Conservation (phyloP, 1,284 basidiomycete genomes). For the Anthracocystis setariae region DNA sequence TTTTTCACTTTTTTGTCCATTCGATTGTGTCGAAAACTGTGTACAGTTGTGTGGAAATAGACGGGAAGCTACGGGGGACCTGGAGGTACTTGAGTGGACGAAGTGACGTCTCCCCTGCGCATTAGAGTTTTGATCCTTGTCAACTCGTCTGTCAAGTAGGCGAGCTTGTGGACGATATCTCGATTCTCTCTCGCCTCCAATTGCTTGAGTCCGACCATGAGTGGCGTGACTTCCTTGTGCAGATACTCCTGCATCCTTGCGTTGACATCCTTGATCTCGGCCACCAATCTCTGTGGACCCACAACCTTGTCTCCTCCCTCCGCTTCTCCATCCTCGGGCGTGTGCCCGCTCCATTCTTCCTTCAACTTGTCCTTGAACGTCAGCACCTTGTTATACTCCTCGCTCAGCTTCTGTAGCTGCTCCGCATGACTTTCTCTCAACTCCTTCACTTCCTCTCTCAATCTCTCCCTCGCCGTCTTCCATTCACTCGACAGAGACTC, state of each 20-base stretch:
- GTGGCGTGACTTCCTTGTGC: slow-evolving; percentile 10
- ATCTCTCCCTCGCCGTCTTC: slow-evolving; percentile 41
- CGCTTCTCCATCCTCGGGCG: not conserved
- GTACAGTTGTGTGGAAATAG: no score
- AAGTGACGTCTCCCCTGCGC: slow-evolving; percentile 17
- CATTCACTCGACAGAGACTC: slow-evolving; percentile 47
- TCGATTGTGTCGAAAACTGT: not conserved
- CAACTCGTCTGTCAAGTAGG: slow-evolving; percentile 31
- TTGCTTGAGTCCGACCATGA: slow-evolving; percentile 8
- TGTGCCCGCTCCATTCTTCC: slow-evolving; percentile 9
- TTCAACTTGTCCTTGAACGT: slow-evolving; percentile 23
- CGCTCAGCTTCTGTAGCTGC: slow-evolving; percentile 13
- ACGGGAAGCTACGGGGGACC: not conserved
- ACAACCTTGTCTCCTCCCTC: slow-evolving; percentile 7
- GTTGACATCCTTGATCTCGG: slow-evolving; percentile 8
- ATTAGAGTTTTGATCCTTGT: slow-evolving; percentile 42
- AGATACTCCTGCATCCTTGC: slow-evolving; percentile 12
- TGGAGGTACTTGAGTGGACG: slow-evolving; percentile 6
- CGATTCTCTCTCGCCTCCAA: slow-evolving; percentile 26
- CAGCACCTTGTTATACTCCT: slow-evolving; percentile 24
- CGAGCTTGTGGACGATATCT: slow-evolving; percentile 12
- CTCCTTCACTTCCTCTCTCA: slow-evolving; percentile 45
- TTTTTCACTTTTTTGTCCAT: not conserved
- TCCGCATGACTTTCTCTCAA: slow-evolving; percentile 15
- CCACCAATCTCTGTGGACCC: not conserved